Evolutionary conservation across 2,329 filamentous ascomycete species (phyloP).

Genomic region (Fusarium penzigii): DNA sequence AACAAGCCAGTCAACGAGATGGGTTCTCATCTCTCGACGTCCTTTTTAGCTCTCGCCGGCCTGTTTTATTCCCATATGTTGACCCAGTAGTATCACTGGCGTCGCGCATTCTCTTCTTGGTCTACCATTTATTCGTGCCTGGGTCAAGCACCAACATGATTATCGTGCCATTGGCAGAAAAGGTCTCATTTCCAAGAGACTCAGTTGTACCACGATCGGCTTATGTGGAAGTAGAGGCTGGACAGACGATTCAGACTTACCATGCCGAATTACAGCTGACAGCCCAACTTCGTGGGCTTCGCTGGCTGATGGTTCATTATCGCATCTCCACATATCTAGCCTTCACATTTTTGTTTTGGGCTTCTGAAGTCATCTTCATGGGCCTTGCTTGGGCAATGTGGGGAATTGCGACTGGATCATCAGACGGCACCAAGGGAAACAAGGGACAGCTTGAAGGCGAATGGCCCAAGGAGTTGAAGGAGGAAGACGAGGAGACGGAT

Average conservation of each 20-base stretch:
- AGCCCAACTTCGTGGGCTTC: conserved; percentile 73
- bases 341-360: conserved; percentile 76
- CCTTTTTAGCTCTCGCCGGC: conserved; percentile 67
- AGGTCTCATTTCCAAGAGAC: conserved; percentile 58
- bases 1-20: conserved; percentile 32
- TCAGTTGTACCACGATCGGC: conserved; percentile 47
- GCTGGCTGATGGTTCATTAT: conserved; percentile 87
- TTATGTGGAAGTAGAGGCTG: conserved; percentile 68
- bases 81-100: conserved; percentile 67
- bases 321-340: conserved; percentile 67
- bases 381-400: conserved; percentile 64
- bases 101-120: conserved; percentile 62
- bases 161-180: conserved; percentile 71
- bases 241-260: conserved; percentile 75
- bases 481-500: conserved; percentile 38
- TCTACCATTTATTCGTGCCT: conserved; percentile 69
- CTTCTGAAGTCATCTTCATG: conserved; percentile 69
- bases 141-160: conserved; percentile 64
- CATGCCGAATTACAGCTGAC: conserved; percentile 66
- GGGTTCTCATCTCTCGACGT: conserved; percentile 42
- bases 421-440: conserved; percentile 6
- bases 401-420: conserved; percentile 34
- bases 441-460: conserved; percentile 10
- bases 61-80: conserved; percentile 77
- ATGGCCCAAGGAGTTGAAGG: conserved; percentile 15